Conservation (phyloP, 768 basidiomycete genomes). For the Butyriboletus loyo region DNA sequence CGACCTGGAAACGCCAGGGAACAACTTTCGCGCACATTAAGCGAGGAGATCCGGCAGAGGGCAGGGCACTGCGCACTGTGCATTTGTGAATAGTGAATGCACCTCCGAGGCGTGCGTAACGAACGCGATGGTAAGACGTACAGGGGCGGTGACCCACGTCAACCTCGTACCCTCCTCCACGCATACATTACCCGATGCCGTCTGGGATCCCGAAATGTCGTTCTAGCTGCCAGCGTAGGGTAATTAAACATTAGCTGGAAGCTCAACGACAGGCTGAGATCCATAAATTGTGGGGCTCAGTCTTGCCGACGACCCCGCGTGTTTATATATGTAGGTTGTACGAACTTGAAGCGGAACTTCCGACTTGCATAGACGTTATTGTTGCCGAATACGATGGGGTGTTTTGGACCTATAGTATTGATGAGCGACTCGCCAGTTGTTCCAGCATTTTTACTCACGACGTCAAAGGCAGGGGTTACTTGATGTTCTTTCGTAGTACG, state of each 20-base stretch:
- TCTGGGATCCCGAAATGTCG: neutral
- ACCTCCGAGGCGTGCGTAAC: no score
- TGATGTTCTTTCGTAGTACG: no score
- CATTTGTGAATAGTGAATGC: no score
- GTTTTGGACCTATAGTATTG: neutral
- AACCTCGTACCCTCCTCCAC: neutral
- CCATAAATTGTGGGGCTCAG: neutral
- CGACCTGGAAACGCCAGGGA: neutral
- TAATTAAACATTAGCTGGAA: neutral
- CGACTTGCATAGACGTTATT: neutral
- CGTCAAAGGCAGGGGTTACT: neutral
- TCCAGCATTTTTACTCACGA: neutral
- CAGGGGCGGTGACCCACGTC: slow-evolving; percentile 7
- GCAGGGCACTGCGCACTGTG: neutral
- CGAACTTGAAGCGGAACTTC: no score
- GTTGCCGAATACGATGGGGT: neutral
- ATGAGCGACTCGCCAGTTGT: neutral
- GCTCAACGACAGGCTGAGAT: neutral
- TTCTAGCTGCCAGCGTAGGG: slow-evolving; percentile 8
- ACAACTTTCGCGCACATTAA: slow-evolving; percentile 1
- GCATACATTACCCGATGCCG: neutral
- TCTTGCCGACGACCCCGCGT: neutral
- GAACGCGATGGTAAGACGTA: slow-evolving; percentile 6
- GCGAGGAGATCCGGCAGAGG: neutral
- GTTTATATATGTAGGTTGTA: neutral